Evolutionary conservation across 805 yeast species (phyloP).

Genomic region (Blastobotrys robertii): DNA sequence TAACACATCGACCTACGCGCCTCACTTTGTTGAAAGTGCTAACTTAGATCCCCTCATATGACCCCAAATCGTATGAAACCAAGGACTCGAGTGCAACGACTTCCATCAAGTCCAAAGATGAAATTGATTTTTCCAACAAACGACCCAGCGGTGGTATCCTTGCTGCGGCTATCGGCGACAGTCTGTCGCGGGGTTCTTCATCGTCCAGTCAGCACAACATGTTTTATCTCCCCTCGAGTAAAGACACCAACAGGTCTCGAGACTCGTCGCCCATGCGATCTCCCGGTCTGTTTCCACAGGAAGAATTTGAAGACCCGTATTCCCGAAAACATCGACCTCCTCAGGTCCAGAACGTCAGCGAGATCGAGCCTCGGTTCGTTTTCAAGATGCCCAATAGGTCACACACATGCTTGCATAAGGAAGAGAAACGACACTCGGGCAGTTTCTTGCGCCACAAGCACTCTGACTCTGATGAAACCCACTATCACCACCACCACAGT

Average conservation of each 20-base stretch:
- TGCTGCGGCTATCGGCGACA: too few species aligned
- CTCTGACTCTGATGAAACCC: constrained; percentile 1
- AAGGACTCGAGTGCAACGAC: not conserved
- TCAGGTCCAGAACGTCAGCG: constrained; percentile 16
- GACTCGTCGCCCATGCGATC: constrained; percentile 13
- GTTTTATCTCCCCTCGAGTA: not conserved
- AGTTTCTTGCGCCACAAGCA: not conserved
- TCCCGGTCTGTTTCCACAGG: constrained; percentile 12
- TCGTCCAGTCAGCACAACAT: too few species aligned
- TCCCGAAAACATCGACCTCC: constrained; percentile 24
- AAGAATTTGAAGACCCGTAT: constrained; percentile 26
- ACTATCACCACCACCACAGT: constrained; percentile 19
- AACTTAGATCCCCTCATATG: not conserved
- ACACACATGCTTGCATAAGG: not conserved
- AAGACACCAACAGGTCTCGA: constrained; percentile 2
- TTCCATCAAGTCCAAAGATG: not conserved
- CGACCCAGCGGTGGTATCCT: not conserved
- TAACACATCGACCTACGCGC: too few species aligned
- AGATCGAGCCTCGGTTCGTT: constrained; percentile 29
- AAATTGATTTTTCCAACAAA: not conserved
- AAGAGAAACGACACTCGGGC: not conserved
- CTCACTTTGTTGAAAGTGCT: too few species aligned
- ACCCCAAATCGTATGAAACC: not conserved
- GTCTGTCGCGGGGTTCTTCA: too few species aligned
- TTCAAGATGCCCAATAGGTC: constrained; percentile 15